Evolutionary conservation across 345 rosid genomes (phyloP).

Genomic region (Syzygium aromaticum): DNA sequence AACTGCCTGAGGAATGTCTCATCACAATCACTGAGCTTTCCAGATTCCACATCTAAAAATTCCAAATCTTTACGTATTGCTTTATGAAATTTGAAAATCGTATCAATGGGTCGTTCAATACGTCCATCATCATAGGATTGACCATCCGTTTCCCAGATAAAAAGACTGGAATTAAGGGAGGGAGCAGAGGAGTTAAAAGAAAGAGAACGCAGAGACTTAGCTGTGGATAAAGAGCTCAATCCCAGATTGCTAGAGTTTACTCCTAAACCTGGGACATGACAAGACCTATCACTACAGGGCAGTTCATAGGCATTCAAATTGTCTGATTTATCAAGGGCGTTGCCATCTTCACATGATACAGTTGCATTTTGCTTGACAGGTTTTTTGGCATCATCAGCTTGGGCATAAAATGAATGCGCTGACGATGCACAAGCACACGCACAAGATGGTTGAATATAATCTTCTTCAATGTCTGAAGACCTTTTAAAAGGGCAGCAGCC

Average conservation of each 20-base stretch:
- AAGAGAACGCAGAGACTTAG: conserved; percentile 62
- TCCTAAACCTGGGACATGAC: conserved; percentile 87
- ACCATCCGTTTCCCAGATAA: conserved; percentile 68
- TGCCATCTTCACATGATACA: conserved; percentile 18
- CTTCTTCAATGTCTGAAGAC: conserved; percentile 48
- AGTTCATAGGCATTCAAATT: conserved; percentile 17
- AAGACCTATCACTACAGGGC: conserved; percentile 38
- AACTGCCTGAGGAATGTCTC: conserved; percentile 64
- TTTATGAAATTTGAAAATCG: conserved; percentile 84
- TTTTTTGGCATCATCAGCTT: conserved; percentile 24
- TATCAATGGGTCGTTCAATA: conserved; percentile 73
- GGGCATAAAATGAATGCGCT: conserved; percentile 8
- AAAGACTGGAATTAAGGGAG: conserved; percentile 80
- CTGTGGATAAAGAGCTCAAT: conserved; percentile 55
- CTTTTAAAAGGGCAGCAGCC: conserved; percentile 53
- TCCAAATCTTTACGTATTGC: conserved; percentile 89
- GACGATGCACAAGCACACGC: conserved; percentile 28
- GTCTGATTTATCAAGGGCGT: conserved; percentile 13
- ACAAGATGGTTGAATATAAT: conserved; percentile 30
- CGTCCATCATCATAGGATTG: conserved; percentile 32
- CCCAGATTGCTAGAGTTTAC: conserved; percentile 56
- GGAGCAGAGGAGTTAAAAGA: conserved; percentile 63
- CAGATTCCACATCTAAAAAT: conserved; percentile 81
- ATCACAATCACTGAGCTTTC: conserved; percentile 66
- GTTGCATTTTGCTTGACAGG: conserved; percentile 39